Evolutionary conservation across 1,284 basidiomycete genomes (phyloP), one percentile per base, ranked within the genome.

Genomic region (Schizopora paradoxa): DNA sequence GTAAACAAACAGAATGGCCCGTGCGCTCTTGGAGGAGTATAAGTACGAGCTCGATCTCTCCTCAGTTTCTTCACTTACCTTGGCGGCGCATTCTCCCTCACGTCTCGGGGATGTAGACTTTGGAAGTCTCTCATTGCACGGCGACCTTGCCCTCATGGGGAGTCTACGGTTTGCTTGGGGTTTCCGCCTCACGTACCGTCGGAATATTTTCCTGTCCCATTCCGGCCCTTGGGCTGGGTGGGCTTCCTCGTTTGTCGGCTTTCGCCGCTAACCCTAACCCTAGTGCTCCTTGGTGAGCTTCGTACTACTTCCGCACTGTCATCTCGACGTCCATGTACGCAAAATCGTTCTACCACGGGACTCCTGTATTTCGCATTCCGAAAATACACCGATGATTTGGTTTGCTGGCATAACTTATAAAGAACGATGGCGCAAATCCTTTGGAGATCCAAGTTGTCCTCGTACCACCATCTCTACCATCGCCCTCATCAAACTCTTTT

Each of bases 81-180:
- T 67, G 65, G 65, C 62, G 63, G 65, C 62, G 62, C 54, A 58
- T 42, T 51, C 57, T 53, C 63, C 59, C 63, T 66, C 55, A 54
- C 14, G 28, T 31, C 54, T 51, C 41, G 56, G 56, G 54, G 35
- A 26, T 54, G 49, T 57, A 55, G 57, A 54, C 54, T 33, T 47
- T 51, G 49, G 53, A 51, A 52, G 44, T 49, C 51, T 55, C 46
- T 51, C 58, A 59, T 59, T 56, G 58, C 58, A 59, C 58, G 58
- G 58, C 58, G 58, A 59, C 58, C 54, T 22, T 60, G 58, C 58
- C 58, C 58, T 19, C 58, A 59, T 54, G n/a, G 33, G 19, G 25
- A 27, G 37, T 36, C 29, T 29, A 28, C 18, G 43, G 43, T 19
- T 45, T 45, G 43, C 31, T 38, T 45, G 43, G 23, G 43, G 28